Conservation (phyloP, 331 rosid species). For the Malus hybrid region DNA sequence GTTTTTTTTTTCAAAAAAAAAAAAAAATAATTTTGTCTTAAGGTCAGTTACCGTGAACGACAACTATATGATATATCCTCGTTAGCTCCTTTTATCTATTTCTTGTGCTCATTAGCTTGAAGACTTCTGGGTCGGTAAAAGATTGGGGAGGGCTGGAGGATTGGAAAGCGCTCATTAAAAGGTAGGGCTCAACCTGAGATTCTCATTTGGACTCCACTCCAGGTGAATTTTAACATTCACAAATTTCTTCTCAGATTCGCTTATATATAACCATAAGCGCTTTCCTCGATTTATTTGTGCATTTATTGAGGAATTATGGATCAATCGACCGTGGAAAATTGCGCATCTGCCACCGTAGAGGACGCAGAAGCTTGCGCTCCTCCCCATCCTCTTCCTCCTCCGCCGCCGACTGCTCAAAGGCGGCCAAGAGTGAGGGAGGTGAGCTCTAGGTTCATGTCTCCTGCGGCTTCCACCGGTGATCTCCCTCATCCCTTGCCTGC, state of each 20-base stretch:
- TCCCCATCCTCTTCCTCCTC: constrained; percentile 43
- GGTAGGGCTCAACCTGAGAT: background rate
- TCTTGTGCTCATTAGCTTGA: background rate
- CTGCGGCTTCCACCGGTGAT: constrained; percentile 13
- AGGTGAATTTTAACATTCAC: background rate
- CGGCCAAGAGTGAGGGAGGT: constrained; percentile 84
- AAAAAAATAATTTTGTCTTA: too few relatives aligned
- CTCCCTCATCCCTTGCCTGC: constrained; percentile 6
- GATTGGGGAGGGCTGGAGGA: background rate
- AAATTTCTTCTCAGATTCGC: background rate
- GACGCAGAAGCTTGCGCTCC: constrained; percentile 6
- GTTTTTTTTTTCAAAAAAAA: too few relatives aligned
- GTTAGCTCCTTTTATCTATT: background rate
- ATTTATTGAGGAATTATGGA: constrained; percentile 3
- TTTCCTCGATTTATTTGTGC: background rate
- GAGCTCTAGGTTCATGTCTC: constrained; percentile 82
- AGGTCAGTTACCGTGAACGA: too few relatives aligned
- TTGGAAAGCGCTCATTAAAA: background rate
- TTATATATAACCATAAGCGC: background rate
- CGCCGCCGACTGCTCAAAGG: constrained; percentile 38
- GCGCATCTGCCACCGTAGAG: background rate
- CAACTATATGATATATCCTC: too few relatives aligned
- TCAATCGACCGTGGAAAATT: constrained; percentile 1
- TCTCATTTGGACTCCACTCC: background rate
- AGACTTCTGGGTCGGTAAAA: background rate